Evolutionary conservation across 176 grass and related monocot genomes (phyloP), one percentile per base, ranked within the genome.

Genomic region (Areca catechu): DNA sequence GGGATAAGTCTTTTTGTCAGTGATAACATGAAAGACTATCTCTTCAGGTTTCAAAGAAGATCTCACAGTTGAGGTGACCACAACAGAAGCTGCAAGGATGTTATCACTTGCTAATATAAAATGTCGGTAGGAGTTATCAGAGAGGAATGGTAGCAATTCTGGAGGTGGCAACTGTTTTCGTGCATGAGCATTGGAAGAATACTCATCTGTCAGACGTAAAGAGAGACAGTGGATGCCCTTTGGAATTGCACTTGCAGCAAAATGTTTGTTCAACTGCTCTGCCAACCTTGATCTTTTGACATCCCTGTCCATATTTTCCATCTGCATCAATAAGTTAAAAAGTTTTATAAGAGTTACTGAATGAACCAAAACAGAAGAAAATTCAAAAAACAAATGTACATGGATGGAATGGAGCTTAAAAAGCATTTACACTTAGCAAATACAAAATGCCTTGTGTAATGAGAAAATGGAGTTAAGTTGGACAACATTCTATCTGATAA

Each of bases 111-210:
- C 85, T 66, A 95, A 72, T 71, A 95, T 79, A 67, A 85, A 77
- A 82, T 95, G 89, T 20, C 85, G 79, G 76, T 85, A 85, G 20
- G 85, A 89, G 61, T 95, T 95, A 67, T 89, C 78, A 37, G 82
- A 85, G 54, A 95, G 89, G 50, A 89, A 67, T 18, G 85, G 89
- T 73, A 95, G 87, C 50, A 95, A 51, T 82, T 95, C 89, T 23
- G 89, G 89, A 66, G 89, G 82, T 50, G 89, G 89, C 67, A 95
- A 79, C 29, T 95, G 89, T 69, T 89, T 95, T 70, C 89, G 71
- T 49, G 89, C 89, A 79, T 95, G 81, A 72, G 89, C 89, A 80
- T 95, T 95, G 68, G 85, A 95, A 60, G 89, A 95, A 57, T 95
- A 95, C 69, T 95, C 89, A 82, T 95, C 89, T 5, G 89, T 95